phyloP scores from a whole-genome alignment of 768 basidiomycete species.

The Lentinula raphanica region DNA sequence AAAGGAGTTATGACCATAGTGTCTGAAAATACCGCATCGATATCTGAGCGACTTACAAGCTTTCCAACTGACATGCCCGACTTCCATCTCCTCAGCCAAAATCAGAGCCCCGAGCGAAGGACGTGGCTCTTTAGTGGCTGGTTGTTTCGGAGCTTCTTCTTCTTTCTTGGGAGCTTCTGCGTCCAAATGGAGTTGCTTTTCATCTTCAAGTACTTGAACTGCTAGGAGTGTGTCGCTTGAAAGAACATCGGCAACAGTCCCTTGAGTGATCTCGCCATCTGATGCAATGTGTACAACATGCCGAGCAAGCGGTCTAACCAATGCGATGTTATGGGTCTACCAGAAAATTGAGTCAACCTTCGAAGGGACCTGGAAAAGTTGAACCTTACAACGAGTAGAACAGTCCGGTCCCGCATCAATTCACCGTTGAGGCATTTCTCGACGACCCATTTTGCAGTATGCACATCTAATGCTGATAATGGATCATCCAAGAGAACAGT shows the following conservation, averaged over 20 bases:
- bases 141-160: not conserved
- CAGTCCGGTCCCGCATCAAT: constrained; percentile 35
- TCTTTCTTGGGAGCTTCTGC: not conserved
- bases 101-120: constrained; percentile 34
- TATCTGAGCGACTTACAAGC: constrained; percentile 15
- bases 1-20: not conserved
- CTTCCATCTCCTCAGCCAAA: constrained; percentile 40
- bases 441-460: constrained; percentile 47
- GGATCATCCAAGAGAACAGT: constrained; percentile 58
- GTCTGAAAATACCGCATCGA: not conserved
- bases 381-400: constrained; percentile 33
- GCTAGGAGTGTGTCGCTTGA: not conserved
- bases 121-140: not conserved
- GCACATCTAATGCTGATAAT: constrained; percentile 45
- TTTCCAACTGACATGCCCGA: constrained; percentile 39
- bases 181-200: not conserved
- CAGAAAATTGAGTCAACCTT: not conserved
- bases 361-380: not conserved
- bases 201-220: not conserved
- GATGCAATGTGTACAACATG: constrained; percentile 37
- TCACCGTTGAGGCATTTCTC: constrained; percentile 40
- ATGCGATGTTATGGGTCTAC: constrained; percentile 42
- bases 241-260: constrained; percentile 33
- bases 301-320: constrained; percentile 33
- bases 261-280: constrained; percentile 38